These are phyloP conservation scores for Monosporascus sp. DNA, from an alignment of 2,329 filamentous ascomycete genomes.

Conservation along the genomic window DNA sequence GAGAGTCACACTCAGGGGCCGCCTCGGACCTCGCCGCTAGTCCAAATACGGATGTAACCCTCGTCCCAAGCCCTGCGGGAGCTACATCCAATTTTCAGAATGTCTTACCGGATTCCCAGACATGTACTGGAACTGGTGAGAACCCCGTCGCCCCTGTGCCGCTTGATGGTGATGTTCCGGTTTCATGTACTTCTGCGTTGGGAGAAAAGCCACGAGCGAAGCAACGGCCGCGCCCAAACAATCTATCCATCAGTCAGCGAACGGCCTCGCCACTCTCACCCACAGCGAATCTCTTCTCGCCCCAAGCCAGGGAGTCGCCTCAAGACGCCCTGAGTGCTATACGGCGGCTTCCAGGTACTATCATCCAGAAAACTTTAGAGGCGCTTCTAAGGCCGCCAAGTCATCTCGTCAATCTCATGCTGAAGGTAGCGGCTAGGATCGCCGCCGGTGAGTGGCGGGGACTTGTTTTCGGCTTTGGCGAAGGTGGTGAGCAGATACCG, in stretches of 20 bases:
- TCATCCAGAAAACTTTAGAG: constrained; percentile 72
- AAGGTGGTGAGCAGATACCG: constrained; percentile 47
- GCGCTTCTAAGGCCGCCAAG: constrained; percentile 76
- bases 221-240: constrained; percentile 49
- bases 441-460: constrained; percentile 59
- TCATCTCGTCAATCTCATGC: constrained; percentile 71
- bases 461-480: constrained; percentile 48
- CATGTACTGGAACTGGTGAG: constrained; percentile 2
- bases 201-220: constrained; percentile 37
- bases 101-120: constrained; percentile 11
- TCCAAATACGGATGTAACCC: constrained; percentile 24
- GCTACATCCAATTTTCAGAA: constrained; percentile 22
- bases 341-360: constrained; percentile 51
- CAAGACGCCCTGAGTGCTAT: constrained; percentile 37
- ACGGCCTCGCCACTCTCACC: constrained; percentile 63
- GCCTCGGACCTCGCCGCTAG: constrained; percentile 29
- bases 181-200: constrained; percentile 21
- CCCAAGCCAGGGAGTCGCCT: constrained; percentile 32
- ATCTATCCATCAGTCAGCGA: constrained; percentile 46
- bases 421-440: constrained; percentile 75
- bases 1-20: constrained; percentile 23
- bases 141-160: constrained; percentile 2
- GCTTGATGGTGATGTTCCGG: not conserved
- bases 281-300: constrained; percentile 59
- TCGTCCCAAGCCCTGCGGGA: constrained; percentile 23